phyloP scores from a whole-genome alignment of 1,139 yeast species.

The Kazachstania sp. region DNA sequence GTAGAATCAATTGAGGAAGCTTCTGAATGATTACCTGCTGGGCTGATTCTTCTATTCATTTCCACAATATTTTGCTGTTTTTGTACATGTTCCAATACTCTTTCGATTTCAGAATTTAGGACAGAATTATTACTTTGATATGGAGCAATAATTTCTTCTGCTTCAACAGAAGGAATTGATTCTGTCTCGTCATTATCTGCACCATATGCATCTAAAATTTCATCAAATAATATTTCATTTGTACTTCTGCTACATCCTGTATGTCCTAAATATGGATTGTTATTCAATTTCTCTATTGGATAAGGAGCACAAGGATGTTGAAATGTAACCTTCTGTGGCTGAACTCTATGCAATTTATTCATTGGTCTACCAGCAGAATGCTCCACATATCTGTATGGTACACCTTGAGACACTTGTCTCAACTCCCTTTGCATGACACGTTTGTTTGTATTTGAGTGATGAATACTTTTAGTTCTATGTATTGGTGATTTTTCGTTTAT shows the following conservation, averaged over 20 bases:
- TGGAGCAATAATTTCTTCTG: background rate
- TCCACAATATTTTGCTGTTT: constrained; percentile 9
- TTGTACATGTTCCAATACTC: constrained; percentile 16
- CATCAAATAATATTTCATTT: constrained; percentile 23
- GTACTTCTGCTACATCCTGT: constrained; percentile 8
- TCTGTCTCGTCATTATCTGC: background rate
- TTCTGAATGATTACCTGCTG: background rate
- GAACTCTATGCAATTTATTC: background rate
- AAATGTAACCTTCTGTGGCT: background rate
- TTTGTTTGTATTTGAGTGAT: background rate
- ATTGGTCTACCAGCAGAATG: background rate
- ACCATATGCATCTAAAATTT: constrained; percentile 20
- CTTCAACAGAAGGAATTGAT: constrained; percentile 3
- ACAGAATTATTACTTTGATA: constrained; percentile 1
- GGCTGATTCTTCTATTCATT: background rate
- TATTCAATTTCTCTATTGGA: background rate
- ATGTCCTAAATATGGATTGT: background rate
- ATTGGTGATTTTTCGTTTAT: background rate
- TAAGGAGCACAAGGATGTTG: background rate
- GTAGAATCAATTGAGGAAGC: constrained; percentile 5
- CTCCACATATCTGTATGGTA: background rate
- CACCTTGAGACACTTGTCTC: background rate
- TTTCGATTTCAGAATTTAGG: constrained; percentile 12
- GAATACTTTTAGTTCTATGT: background rate
- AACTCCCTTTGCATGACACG: constrained; percentile 5